Evolutionary conservation across 2,329 filamentous ascomycete species (phyloP).

Genomic region (Fusarium sp.): DNA sequence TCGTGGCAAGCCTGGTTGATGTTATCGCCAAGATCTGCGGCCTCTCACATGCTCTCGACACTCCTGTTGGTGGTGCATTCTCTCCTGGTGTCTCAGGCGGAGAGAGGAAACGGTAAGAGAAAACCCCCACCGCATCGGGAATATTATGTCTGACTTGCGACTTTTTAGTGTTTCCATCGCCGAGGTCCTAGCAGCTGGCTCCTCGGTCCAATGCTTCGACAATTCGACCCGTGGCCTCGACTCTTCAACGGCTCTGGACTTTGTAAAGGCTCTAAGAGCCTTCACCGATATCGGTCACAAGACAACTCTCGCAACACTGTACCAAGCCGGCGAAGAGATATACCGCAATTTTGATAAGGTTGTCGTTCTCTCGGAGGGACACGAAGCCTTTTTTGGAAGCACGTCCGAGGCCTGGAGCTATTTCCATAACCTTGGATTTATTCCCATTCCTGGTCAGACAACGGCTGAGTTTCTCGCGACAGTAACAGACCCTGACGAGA

Average conservation of each 20-base stretch:
- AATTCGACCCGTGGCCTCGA: not conserved
- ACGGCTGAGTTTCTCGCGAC: not conserved
- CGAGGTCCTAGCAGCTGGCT: not conserved
- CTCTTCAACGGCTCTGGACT: not conserved
- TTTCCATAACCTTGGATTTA: not conserved
- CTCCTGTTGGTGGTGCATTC: not conserved
- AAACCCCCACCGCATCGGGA: rapidly evolving
- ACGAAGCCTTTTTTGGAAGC: not conserved
- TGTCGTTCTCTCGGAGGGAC: not conserved
- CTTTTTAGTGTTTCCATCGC: not conserved
- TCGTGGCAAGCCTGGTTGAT: not conserved
- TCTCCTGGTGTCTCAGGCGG: not conserved
- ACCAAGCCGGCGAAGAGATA: not conserved
- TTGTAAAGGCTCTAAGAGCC: not conserved
- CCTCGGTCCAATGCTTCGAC: not conserved
- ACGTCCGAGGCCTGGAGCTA: not conserved
- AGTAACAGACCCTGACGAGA: not conserved
- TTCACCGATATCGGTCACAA: not conserved
- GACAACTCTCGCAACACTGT: not conserved
- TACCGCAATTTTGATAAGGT: not conserved
- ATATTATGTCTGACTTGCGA: not conserved
- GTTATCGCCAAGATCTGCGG: not conserved
- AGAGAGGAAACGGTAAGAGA: not conserved
- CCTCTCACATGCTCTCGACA: not conserved
- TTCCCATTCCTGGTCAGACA: not conserved